Conservation (phyloP, 208 protist species). For the Angomonas ambiguus region DNA sequence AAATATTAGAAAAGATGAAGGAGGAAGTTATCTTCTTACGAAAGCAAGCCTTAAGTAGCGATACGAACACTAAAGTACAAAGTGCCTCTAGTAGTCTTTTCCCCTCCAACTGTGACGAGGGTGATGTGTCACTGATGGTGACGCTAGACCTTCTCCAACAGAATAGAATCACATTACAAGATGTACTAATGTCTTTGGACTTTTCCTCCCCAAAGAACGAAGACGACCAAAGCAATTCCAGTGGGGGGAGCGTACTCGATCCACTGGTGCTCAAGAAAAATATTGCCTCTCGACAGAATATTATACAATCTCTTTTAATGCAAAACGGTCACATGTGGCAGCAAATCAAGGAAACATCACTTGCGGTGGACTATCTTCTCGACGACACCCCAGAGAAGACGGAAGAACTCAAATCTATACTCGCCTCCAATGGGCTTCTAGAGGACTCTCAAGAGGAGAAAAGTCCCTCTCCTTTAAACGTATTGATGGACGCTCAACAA, state of each 20-base stretch:
- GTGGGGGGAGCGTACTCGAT: not conserved
- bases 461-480: not conserved
- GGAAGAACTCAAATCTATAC: not conserved
- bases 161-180: not conserved
- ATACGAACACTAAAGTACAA: not conserved
- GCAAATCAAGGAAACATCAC: conserved; percentile 24
- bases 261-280: conserved; percentile 7
- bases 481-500: conserved; percentile 14
- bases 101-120: not conserved
- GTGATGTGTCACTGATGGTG: not conserved
- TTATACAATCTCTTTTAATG: conserved; percentile 31
- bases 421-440: not conserved
- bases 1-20: not conserved
- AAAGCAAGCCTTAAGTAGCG: not conserved
- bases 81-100: not conserved
- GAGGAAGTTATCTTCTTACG: conserved; percentile 8
- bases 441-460: not conserved
- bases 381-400: not conserved
- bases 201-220: not conserved
- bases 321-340: conserved; percentile 56
- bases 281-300: conserved; percentile 3
- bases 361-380: conserved; percentile 11
- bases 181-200: not conserved
- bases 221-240: not conserved
- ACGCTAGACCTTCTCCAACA: not conserved